These are phyloP conservation scores for Aspergillus avenaceus DNA, from an alignment of 495 filamentous ascomycete species.

Conservation along the genomic window DNA sequence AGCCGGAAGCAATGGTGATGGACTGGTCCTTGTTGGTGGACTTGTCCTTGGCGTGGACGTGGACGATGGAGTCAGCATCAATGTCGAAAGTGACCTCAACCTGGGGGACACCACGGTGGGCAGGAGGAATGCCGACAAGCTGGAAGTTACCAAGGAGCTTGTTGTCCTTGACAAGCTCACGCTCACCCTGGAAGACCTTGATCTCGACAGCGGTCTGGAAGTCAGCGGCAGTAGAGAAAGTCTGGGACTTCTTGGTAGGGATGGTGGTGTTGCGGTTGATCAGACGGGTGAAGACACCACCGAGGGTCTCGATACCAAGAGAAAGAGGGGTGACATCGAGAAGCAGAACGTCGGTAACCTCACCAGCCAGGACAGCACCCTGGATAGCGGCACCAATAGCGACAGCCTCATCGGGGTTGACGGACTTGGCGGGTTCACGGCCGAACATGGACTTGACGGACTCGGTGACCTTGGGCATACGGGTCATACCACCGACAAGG, in stretches of 20 bases:
- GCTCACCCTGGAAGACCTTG: constrained; percentile 99
- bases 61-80: constrained; percentile 97
- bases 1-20: constrained; percentile 97
- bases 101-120: constrained; percentile 96
- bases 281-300: constrained; percentile 97
- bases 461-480: constrained; percentile 99
- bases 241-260: constrained; percentile 98
- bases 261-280: constrained; percentile 99
- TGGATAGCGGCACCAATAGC: constrained; percentile 98
- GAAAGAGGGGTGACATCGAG: constrained; percentile 97
- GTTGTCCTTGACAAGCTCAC: constrained; percentile 98
- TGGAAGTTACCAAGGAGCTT: constrained; percentile 99
- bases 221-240: constrained; percentile 97
- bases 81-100: constrained; percentile 99
- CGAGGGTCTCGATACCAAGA: constrained; percentile 98
- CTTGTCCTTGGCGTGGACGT: constrained; percentile 99
- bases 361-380: constrained; percentile 93
- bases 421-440: constrained; percentile 95
- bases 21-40: constrained; percentile 99
- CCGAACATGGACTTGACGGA: constrained; percentile 97
- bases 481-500: constrained; percentile 98
- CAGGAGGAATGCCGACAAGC: constrained; percentile 95
- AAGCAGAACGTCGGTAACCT: constrained; percentile 93
- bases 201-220: constrained; percentile 99
- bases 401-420: constrained; percentile 99